Evolutionary conservation across 768 basidiomycete genomes (phyloP).

Genomic region (Leucosporidium creatinivorum): DNA sequence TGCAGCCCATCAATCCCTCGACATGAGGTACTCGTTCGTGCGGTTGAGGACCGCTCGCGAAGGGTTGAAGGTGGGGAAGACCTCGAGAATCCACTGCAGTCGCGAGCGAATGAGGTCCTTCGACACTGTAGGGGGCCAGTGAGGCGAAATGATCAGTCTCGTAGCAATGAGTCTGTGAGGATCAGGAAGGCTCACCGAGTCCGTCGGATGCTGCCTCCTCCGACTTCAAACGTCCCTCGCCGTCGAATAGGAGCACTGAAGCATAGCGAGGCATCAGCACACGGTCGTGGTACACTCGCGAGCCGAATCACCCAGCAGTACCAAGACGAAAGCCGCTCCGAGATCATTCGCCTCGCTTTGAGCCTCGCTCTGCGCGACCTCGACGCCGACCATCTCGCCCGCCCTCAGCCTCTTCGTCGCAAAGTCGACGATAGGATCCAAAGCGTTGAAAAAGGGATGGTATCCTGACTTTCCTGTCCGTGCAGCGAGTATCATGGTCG

Average conservation of each 20-base stretch:
- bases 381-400: constrained; percentile 19
- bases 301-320: constrained; percentile 43
- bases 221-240: constrained; percentile 44
- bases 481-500: background rate
- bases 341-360: constrained; percentile 57
- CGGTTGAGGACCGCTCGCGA: constrained; percentile 70
- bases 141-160: background rate
- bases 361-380: constrained; percentile 53
- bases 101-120: constrained; percentile 65
- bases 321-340: constrained; percentile 56
- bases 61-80: constrained; percentile 67
- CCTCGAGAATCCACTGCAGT: constrained; percentile 72
- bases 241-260: constrained; percentile 50
- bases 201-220: background rate
- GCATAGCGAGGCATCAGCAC: too few species aligned
- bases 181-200: background rate
- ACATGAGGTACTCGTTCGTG: constrained; percentile 64
- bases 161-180: background rate
- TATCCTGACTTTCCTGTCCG: constrained; percentile 53
- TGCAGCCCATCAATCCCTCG: too few species aligned
- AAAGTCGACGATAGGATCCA: constrained; percentile 52
- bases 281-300: accelerated
- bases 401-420: constrained; percentile 44
- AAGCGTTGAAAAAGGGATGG: constrained; percentile 48
- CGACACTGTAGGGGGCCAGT: constrained; percentile 36